A percentile compares a stretch with the other conserved stretches of the same genome.
These are phyloP conservation scores for Neopestalotiopsis sp. DNA, from an alignment of 2,329 filamentous ascomycete genomes.

Conservation along the genomic window DNA sequence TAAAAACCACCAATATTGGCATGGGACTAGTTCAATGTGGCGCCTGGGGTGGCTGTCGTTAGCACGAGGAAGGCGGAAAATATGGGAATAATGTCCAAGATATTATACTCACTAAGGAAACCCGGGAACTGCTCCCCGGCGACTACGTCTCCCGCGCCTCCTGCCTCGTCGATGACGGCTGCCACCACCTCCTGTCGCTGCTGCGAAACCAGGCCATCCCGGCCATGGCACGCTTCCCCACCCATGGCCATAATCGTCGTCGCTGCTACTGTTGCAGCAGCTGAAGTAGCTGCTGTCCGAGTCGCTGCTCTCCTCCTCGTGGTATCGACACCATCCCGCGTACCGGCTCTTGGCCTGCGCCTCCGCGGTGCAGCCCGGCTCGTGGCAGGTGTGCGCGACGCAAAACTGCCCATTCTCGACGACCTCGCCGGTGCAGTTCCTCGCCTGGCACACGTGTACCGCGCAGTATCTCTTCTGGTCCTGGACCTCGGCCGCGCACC, in stretches of 20 bases:
- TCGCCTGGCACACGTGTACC: background rate
- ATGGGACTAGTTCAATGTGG: too few relatives aligned
- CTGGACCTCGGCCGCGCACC: background rate
- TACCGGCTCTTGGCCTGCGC: background rate
- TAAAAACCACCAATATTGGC: too few relatives aligned
- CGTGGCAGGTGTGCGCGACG: background rate
- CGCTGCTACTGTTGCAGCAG: conserved; percentile 2
- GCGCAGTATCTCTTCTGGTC: background rate
- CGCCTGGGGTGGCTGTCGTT: too few relatives aligned
- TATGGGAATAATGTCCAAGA: too few relatives aligned
- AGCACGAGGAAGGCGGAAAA: too few relatives aligned
- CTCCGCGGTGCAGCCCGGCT: background rate
- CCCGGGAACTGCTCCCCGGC: too few relatives aligned
- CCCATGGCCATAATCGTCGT: too few relatives aligned
- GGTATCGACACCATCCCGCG: background rate
- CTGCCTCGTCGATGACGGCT: too few relatives aligned
- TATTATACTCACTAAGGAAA: too few relatives aligned
- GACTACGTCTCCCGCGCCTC: too few relatives aligned
- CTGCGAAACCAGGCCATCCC: too few relatives aligned
- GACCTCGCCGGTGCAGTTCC: background rate
- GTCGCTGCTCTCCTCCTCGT: conserved; percentile 6
- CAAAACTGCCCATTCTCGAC: background rate
- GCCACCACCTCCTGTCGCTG: background rate
- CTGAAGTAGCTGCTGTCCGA: background rate
- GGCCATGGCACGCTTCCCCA: too few relatives aligned